phyloP scores from a whole-genome alignment of 1,284 basidiomycete genomes.

The Meira miltonrushii region DNA sequence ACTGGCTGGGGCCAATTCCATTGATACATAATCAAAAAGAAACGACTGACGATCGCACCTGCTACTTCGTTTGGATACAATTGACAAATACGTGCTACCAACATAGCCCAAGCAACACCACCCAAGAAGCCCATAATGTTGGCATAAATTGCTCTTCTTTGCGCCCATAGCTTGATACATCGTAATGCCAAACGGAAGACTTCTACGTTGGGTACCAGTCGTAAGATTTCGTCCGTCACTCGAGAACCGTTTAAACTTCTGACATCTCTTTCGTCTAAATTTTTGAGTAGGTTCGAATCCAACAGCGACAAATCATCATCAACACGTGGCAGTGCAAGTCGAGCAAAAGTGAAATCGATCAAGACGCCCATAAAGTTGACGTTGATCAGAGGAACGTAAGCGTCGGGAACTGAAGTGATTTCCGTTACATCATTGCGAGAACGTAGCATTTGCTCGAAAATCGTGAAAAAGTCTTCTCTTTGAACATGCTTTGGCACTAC shows the following conservation, averaged over 20 bases:
- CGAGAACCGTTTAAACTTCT: conserved; percentile 87
- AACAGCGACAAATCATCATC: conserved; percentile 83
- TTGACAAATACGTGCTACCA: conserved; percentile 97
- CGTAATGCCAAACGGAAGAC: conserved; percentile 91
- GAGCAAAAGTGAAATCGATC: conserved; percentile 89
- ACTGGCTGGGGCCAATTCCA: conserved; percentile 99
- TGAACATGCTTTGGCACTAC: conserved; percentile 95
- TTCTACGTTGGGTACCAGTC: conserved; percentile 86
- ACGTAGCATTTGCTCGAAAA: conserved; percentile 83
- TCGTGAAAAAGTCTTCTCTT: conserved; percentile 89
- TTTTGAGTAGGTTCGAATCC: conserved; percentile 85
- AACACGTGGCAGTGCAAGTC: conserved; percentile 73
- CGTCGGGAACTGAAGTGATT: conserved; percentile 87
- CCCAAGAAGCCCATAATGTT: conserved; percentile 97
- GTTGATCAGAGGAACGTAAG: conserved; percentile 92
- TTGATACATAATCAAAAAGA: conserved; percentile 94
- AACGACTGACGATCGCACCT: conserved; percentile 90
- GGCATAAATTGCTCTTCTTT: conserved; percentile 85
- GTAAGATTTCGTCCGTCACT: conserved; percentile 91
- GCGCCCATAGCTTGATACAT: conserved; percentile 97
- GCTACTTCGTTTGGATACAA: conserved; percentile 91
- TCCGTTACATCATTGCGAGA: conserved; percentile 80
- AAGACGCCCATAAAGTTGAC: conserved; percentile 86
- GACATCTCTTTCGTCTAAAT: conserved; percentile 89
- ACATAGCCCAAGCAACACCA: conserved; percentile 97